Evolutionary conservation across 345 rosid genomes (phyloP).

Genomic region (Rhizophora mangle): DNA sequence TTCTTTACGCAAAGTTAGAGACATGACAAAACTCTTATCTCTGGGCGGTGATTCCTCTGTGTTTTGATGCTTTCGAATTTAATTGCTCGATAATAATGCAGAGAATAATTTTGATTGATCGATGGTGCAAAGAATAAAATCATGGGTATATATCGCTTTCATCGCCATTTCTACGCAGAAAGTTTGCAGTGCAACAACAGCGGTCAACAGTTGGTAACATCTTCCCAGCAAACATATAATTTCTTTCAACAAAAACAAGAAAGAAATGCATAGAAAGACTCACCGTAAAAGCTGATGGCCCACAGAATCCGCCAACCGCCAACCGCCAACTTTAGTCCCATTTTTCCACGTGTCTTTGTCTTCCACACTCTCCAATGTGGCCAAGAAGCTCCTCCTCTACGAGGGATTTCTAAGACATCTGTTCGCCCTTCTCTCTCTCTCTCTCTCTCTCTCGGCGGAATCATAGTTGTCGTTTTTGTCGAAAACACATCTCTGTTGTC

Average conservation of each 20-base stretch:
- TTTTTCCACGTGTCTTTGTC: conserved; percentile 4
- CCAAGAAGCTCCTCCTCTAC: neutral
- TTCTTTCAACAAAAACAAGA: neutral
- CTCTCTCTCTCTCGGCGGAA: neutral
- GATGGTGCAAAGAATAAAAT: too few relatives aligned
- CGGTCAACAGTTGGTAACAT: too few relatives aligned
- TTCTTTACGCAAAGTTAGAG: too few relatives aligned
- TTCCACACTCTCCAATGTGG: conserved; percentile 4
- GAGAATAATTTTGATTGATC: too few relatives aligned
- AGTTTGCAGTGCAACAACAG: too few relatives aligned
- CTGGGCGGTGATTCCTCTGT: too few relatives aligned
- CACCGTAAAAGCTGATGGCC: neutral
- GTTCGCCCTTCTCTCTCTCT: neutral
- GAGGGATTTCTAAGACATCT: conserved; percentile 9
- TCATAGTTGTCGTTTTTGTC: conserved; percentile 3
- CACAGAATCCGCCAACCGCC: conserved; percentile 1
- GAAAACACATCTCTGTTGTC: neutral
- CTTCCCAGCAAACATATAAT: too few relatives aligned
- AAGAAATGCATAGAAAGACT: conserved; percentile 3
- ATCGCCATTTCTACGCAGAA: too few relatives aligned
- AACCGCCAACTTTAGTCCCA: conserved; percentile 6
- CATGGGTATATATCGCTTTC: too few relatives aligned
- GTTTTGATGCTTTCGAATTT: too few relatives aligned
- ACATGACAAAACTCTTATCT: too few relatives aligned
- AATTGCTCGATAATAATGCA: too few relatives aligned